These are phyloP conservation scores for Mrakia frigida DNA, from an alignment of 768 basidiomycete genomes.

Conservation along the genomic window DNA sequence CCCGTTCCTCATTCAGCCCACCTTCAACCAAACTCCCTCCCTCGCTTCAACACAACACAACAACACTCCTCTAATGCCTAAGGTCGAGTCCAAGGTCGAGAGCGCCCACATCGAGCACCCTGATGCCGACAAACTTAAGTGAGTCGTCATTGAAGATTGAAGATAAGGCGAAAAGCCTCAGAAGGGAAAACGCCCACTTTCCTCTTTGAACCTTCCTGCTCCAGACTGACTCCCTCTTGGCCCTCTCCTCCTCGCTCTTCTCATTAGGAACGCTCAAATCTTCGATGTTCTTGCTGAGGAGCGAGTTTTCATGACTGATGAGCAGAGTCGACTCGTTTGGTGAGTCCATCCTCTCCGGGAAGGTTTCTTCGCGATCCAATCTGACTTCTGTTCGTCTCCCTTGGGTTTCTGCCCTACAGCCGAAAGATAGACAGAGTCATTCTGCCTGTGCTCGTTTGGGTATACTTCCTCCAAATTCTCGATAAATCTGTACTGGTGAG, in stretches of 20 bases:
- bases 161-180: neutral
- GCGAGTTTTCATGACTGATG: conserved; percentile 7
- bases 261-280: neutral
- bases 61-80: neutral
- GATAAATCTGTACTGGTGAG: conserved; percentile 12
- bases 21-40: neutral
- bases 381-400: neutral
- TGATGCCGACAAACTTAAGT: neutral
- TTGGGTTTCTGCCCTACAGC: neutral
- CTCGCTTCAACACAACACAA: neutral
- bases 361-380: neutral
- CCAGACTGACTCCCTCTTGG: neutral
- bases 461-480: conserved; percentile 43
- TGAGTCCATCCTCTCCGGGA: neutral
- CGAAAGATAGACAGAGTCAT: conserved; percentile 32
- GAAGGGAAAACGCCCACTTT: neutral
- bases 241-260: neutral
- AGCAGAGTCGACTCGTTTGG: neutral
- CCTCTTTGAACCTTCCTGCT: neutral
- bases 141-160: neutral
- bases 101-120: neutral
- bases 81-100: neutral
- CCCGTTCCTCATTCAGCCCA: neutral
- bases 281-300: conserved; percentile 5
- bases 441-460: conserved; percentile 35